These are phyloP conservation scores for Candida sonorensis DNA, from an alignment of 805 yeast genomes.

Conservation along the genomic window DNA sequence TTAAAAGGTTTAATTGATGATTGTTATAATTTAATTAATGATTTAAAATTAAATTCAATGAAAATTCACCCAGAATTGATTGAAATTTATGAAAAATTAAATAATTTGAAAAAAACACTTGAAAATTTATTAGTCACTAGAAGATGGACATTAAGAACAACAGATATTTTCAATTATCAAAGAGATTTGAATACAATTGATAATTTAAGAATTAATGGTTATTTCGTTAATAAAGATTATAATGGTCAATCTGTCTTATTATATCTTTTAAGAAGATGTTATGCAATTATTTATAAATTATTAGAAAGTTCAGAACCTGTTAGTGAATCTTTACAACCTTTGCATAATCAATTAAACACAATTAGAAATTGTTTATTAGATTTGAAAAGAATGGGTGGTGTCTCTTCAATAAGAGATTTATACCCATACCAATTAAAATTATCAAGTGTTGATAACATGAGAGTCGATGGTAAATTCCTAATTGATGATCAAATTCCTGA, in stretches of 20 bases:
- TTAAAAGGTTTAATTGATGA: slow-evolving; percentile 77
- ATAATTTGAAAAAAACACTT: slow-evolving; percentile 61
- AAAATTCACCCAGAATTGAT: slow-evolving; percentile 45
- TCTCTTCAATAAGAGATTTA: slow-evolving; percentile 78
- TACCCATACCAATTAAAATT: slow-evolving; percentile 95
- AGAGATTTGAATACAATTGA: slow-evolving; percentile 68
- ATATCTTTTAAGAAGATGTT: slow-evolving; percentile 82
- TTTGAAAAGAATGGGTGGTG: slow-evolving; percentile 87
- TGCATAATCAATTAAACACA: slow-evolving; percentile 89
- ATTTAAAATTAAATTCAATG: slow-evolving; percentile 45
- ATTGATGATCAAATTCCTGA: slow-evolving; percentile 89
- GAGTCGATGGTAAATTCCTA: slow-evolving; percentile 88
- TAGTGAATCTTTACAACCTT: slow-evolving; percentile 84
- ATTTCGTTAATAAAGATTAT: slow-evolving; percentile 34
- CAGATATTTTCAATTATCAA: slow-evolving; percentile 84
- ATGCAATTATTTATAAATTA: slow-evolving; percentile 82
- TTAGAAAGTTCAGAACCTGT: slow-evolving; percentile 94
- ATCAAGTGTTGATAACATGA: slow-evolving; percentile 78
- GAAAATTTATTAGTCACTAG: slow-evolving; percentile 85
- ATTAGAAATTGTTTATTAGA: slow-evolving; percentile 87
- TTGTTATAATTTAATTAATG: slow-evolving; percentile 68
- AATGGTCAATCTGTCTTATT: slow-evolving; percentile 59
- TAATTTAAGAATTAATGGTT: slow-evolving; percentile 57
- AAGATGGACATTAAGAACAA: slow-evolving; percentile 96
- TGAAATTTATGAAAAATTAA: slow-evolving; percentile 56